Conservation (phyloP, 805 yeast species). For the Myxozyma mucilagina region DNA sequence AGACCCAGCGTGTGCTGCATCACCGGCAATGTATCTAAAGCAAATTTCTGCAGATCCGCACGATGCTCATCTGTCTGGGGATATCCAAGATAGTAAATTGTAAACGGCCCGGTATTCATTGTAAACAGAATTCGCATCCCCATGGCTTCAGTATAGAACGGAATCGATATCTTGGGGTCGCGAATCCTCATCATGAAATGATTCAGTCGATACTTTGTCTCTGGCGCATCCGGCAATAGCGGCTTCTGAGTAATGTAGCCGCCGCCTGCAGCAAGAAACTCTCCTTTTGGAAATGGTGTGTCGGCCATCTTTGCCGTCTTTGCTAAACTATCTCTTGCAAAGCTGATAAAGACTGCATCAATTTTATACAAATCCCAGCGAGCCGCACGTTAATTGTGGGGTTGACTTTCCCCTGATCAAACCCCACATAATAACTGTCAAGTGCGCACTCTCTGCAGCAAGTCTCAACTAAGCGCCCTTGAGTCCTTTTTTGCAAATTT, state of each 20-base stretch:
- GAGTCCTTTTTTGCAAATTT: neutral
- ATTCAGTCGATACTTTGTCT: slow-evolving; percentile 4
- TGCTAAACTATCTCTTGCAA: neutral
- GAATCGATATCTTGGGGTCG: slow-evolving; percentile 72
- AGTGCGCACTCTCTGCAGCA: neutral
- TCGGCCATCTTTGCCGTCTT: neutral
- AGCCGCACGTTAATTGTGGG: neutral
- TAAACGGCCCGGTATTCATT: slow-evolving; percentile 55
- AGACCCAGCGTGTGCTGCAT: slow-evolving; percentile 10
- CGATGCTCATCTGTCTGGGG: slow-evolving; percentile 12
- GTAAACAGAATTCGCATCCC: slow-evolving; percentile 64
- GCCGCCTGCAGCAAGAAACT: slow-evolving; percentile 5
- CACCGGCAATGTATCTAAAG: slow-evolving; percentile 11
- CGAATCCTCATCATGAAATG: slow-evolving; percentile 66
- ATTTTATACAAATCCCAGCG: neutral
- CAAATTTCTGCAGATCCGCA: slow-evolving; percentile 5
- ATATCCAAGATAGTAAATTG: slow-evolving; percentile 58
- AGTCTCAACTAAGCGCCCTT: too few relatives aligned
- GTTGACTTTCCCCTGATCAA: neutral
- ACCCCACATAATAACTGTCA: neutral
- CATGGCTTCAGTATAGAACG: slow-evolving; percentile 70
- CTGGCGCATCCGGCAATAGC: slow-evolving; percentile 5
- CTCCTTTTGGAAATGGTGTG: slow-evolving; percentile 7
- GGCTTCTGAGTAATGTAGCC: slow-evolving; percentile 2
- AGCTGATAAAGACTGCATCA: neutral